Evolutionary conservation across 768 basidiomycete species (phyloP), one percentile per base, ranked within the genome.

Genomic region (Lactarius hengduanensis): DNA sequence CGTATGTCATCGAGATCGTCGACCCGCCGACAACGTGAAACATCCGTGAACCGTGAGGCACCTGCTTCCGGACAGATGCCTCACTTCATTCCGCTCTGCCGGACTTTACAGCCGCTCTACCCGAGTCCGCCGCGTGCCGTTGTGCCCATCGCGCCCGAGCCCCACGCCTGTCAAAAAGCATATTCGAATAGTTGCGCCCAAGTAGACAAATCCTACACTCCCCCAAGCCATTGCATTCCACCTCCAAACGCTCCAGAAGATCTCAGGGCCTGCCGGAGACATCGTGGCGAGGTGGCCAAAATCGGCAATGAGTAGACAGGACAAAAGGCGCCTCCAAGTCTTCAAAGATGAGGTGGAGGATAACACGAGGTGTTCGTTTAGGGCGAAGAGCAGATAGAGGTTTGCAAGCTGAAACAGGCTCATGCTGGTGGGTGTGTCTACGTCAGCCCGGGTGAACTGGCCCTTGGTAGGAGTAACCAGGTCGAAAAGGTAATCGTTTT

Each of bases 181-280:
- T 45, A 78, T 76, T 65, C 82, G 73, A 78, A 80, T 77, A 4
- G 73, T 73, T 43, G 82, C 83, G 1, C 83, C 83, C 13, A 76
- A 57, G 63, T 83, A 84, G 9, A 83, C 83, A 56, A 83, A 83
- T 15, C 81, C 82, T n/a, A 83, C 78, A 56, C 82, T 83, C 0
- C 83, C 82, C 81, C 80, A 84, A 28, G 76, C 75, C 83, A 84
- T 83, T 60, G 81, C 81, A 68, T 82, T 82, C 82, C 82, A 84
- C 45, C 76, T 76, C 78, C 76, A 76, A n/a, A 80, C 73, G 22
- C 74, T 73, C 78, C 80, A 79, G 68, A 79, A 83, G 26, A 81
- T 78, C 13, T 76, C 77, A 6, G 59, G 62, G 22, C 80, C 82
- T 10, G 80, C 73, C 15, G 82, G 80, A 10, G 76, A 73, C 79